Percentiles rank a stretch among this genome's conserved stretches.
Evolutionary conservation across 257 asterid genomes (phyloP).

Genomic region (Verbascum thapsus): DNA sequence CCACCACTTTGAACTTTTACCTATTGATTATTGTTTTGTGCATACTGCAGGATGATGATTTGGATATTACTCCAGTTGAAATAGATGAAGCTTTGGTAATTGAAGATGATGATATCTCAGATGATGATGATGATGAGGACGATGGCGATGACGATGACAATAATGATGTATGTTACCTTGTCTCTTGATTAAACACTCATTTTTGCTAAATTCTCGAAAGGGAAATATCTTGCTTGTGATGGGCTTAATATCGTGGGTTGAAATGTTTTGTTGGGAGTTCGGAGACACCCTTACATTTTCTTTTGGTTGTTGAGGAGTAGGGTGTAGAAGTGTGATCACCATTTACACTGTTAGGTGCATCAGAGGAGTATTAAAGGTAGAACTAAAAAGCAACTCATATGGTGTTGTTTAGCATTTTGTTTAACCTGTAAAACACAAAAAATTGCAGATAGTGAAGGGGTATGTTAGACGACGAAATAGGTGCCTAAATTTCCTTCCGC

Average conservation of each 20-base stretch:
- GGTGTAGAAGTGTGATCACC: neutral
- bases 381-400: neutral
- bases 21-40: slow-evolving; percentile 16
- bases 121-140: slow-evolving; percentile 65
- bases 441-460: neutral
- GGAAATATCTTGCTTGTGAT: slow-evolving; percentile 11
- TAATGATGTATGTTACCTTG: slow-evolving; percentile 66
- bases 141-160: slow-evolving; percentile 53
- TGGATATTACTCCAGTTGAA: slow-evolving; percentile 80
- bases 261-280: neutral
- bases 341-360: neutral
- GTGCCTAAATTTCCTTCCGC: neutral
- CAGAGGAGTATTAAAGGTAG: neutral
- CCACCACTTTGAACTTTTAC: neutral
- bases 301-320: neutral
- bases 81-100: slow-evolving; percentile 89
- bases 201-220: neutral
- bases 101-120: slow-evolving; percentile 95
- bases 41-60: slow-evolving; percentile 80
- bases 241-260: slow-evolving; percentile 5
- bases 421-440: neutral
- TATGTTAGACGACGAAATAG: slow-evolving; percentile 7
- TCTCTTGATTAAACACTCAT: slow-evolving; percentile 4
- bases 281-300: neutral
- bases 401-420: neutral